These are phyloP conservation scores for Clonostachys chloroleuca DNA, from an alignment of 2,329 filamentous ascomycete genomes.

Conservation along the genomic window DNA sequence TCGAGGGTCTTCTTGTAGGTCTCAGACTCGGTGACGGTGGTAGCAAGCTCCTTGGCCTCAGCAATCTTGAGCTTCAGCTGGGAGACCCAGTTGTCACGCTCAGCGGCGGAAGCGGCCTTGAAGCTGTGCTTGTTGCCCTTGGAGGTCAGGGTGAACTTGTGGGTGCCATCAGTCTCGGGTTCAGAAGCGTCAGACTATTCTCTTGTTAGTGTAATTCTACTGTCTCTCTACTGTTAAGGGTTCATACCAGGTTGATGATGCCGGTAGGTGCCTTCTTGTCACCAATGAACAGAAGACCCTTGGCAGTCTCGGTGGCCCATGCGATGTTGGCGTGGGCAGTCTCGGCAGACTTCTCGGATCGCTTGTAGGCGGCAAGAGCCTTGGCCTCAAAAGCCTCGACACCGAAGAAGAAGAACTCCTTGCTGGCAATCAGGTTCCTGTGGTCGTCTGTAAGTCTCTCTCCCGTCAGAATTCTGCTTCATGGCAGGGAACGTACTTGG, in stretches of 20 bases:
- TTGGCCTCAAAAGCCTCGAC: conserved; percentile 69
- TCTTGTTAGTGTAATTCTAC: conserved; percentile 17
- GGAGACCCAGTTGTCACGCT: conserved; percentile 90
- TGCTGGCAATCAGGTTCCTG: conserved; percentile 84
- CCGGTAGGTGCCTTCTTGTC: conserved; percentile 79
- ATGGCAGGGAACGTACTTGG: conserved; percentile 68
- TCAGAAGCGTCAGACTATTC: conserved; percentile 58
- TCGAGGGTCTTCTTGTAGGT: conserved; percentile 84
- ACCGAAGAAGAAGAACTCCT: conserved; percentile 90
- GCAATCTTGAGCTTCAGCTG: conserved; percentile 78
- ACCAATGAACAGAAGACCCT: conserved; percentile 88
- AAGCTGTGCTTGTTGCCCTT: conserved; percentile 91
- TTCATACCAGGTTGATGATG: conserved; percentile 78
- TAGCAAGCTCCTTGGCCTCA: conserved; percentile 78
- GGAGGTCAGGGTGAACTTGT: conserved; percentile 82
- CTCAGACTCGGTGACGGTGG: conserved; percentile 71
- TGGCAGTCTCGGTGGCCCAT: conserved; percentile 91
- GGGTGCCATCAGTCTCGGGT: conserved; percentile 67
- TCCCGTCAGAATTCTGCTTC: too few relatives aligned
- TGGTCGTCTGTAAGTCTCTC: conserved; percentile 11
- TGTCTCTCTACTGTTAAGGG: neutral
- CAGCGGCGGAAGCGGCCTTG: conserved; percentile 69
- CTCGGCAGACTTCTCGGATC: conserved; percentile 78
- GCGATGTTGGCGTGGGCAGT: conserved; percentile 75
- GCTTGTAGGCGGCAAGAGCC: conserved; percentile 72